Percentiles rank a stretch among this genome's conserved stretches.
Conservation (phyloP, 2,329 filamentous ascomycete genomes). For the Penicillium fuscoglaucum region DNA sequence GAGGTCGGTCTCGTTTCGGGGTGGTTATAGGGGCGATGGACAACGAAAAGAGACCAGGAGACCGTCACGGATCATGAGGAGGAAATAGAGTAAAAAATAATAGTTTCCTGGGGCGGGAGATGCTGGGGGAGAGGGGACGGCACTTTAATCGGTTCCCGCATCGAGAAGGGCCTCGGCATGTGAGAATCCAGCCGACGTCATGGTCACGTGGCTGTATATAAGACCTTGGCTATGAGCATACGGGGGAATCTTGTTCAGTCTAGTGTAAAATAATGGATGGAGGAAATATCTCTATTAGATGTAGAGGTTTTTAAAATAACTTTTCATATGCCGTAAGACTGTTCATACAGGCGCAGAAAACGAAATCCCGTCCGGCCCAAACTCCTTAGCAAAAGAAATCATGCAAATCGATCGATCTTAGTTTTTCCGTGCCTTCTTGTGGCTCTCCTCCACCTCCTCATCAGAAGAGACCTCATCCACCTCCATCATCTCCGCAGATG, state of each 20-base stretch:
- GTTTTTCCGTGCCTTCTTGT: constrained; percentile 36
- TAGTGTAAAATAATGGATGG: neutral
- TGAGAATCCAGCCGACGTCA: constrained; percentile 38
- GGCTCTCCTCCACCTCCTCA: constrained; percentile 18
- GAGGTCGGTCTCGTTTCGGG: constrained; percentile 18
- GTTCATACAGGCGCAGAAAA: constrained; percentile 24
- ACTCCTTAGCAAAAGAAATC: constrained; percentile 28
- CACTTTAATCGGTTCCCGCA: constrained; percentile 31
- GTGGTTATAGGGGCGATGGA: constrained; percentile 16
- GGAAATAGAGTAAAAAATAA: constrained; percentile 10
- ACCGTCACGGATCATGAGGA: constrained; percentile 8
- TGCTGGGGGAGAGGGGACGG: constrained; percentile 26
- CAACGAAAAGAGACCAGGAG: constrained; percentile 10
- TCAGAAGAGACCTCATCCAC: constrained; percentile 40
- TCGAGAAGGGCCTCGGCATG: constrained; percentile 42
- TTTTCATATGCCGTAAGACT: constrained; percentile 28
- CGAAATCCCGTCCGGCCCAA: constrained; percentile 27
- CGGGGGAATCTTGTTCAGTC: neutral
- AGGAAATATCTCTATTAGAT: constrained; percentile 9
- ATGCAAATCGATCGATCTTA: constrained; percentile 26
- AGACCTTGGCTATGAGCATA: neutral
- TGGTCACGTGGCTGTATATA: constrained; percentile 33
- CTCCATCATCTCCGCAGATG: constrained; percentile 50
- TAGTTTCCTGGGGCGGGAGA: neutral
- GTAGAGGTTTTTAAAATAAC: constrained; percentile 13